phyloP scores from a whole-genome alignment of 2,329 filamentous ascomycete genomes.

The Fusarium annulatum region DNA sequence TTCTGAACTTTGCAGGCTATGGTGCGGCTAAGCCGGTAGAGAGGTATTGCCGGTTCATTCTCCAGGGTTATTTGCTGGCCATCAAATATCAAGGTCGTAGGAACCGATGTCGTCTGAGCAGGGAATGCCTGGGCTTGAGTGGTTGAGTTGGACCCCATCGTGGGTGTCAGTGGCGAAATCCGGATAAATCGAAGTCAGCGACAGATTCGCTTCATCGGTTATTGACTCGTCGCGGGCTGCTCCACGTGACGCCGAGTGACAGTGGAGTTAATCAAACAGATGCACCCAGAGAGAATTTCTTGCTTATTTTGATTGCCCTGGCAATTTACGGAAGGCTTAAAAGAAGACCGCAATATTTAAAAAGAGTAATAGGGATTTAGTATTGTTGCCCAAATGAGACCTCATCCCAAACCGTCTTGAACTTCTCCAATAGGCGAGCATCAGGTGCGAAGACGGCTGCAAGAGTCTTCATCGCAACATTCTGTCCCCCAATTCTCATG shows the following conservation, averaged over 20 bases:
- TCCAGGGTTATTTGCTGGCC: slow-evolving; percentile 14
- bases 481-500: background rate
- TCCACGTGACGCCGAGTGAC: slow-evolving; percentile 3
- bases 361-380: too few species aligned
- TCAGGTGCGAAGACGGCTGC: background rate
- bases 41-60: background rate
- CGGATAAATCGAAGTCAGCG: background rate
- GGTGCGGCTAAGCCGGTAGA: slow-evolving; percentile 27
- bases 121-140: background rate
- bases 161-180: background rate
- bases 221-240: background rate
- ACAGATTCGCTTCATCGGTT: background rate
- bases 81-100: slow-evolving; percentile 6
- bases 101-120: accelerated
- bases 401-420: slow-evolving; percentile 16
- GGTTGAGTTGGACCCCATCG: background rate
- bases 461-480: background rate
- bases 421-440: background rate
- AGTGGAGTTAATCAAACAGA: background rate
- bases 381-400: background rate
- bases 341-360: too few species aligned
- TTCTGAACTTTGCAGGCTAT: slow-evolving; percentile 8
- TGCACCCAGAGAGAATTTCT: background rate
- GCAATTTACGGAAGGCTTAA: accelerated
- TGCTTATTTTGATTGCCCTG: accelerated